Evolutionary conservation across 352 stramenopile genomes (phyloP).

Genomic region (Phytophthora rubi): DNA sequence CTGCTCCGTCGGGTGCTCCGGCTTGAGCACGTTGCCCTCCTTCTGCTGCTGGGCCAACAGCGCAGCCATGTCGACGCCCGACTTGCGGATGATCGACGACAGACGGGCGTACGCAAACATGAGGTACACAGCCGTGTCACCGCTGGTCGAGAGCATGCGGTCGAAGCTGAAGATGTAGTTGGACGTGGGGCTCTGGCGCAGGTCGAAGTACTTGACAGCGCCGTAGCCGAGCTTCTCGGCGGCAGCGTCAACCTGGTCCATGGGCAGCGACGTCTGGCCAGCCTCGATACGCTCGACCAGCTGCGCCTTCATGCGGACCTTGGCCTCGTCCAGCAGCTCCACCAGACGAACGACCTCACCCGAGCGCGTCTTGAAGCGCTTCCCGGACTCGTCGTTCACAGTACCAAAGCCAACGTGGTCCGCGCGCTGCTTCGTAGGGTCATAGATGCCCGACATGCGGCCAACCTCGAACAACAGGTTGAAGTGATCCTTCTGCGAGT

Average conservation of each 20-base stretch:
- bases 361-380: slow-evolving; percentile 98
- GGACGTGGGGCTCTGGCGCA: slow-evolving; percentile 96
- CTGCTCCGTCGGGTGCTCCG: slow-evolving; percentile 86
- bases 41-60: slow-evolving; percentile 58
- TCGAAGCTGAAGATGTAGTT: slow-evolving; percentile 99
- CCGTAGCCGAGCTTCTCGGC: slow-evolving; percentile 98
- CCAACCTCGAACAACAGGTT: slow-evolving; percentile 86
- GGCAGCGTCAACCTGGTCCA: slow-evolving; percentile 93
- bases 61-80: slow-evolving; percentile 83
- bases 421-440: slow-evolving; percentile 82
- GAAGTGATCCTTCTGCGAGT: slow-evolving; percentile 90
- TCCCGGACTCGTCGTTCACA: slow-evolving; percentile 88
- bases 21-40: slow-evolving; percentile 60
- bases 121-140: slow-evolving; percentile 99
- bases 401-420: slow-evolving; percentile 89
- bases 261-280: slow-evolving; percentile 87
- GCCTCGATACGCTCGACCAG: slow-evolving; percentile 92
- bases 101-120: slow-evolving; percentile 99
- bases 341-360: slow-evolving; percentile 98
- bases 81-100: slow-evolving; percentile 97
- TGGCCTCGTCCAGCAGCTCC: slow-evolving; percentile 99
- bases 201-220: slow-evolving; percentile 99
- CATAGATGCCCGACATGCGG: slow-evolving; percentile 76
- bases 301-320: slow-evolving; percentile 94
- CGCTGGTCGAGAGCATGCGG: slow-evolving; percentile 99